Conservation (phyloP, 2,329 filamentous ascomycete species). For the Nannizziopsis barbatae region DNA sequence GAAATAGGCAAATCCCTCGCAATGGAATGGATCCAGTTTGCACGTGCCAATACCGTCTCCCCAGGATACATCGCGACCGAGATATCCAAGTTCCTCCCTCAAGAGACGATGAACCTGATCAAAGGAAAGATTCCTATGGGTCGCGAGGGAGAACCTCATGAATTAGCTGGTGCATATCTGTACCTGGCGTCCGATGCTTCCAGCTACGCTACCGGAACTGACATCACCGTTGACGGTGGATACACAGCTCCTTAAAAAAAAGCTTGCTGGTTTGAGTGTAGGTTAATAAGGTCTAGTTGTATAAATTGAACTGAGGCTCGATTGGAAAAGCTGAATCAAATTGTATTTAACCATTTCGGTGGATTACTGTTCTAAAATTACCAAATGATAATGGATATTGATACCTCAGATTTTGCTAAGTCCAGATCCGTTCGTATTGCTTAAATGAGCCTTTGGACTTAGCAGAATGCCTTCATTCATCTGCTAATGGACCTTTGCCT, state of each 20-base stretch:
- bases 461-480: too few relatives aligned
- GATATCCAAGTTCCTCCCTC: slow-evolving; percentile 53
- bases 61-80: slow-evolving; percentile 69
- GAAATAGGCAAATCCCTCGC: slow-evolving; percentile 55
- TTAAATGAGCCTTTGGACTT: too few relatives aligned
- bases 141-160: slow-evolving; percentile 58
- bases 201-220: slow-evolving; percentile 67
- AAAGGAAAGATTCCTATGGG: slow-evolving; percentile 71
- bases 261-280: not conserved
- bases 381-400: too few relatives aligned
- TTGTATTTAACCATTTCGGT: too few relatives aligned
- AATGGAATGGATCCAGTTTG: slow-evolving; percentile 67
- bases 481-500: not conserved
- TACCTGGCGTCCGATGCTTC: slow-evolving; percentile 72
- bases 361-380: too few relatives aligned
- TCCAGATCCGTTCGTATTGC: too few relatives aligned
- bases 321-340: too few relatives aligned
- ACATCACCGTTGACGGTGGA: slow-evolving; percentile 66
- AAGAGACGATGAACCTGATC: slow-evolving; percentile 61
- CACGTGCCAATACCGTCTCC: slow-evolving; percentile 59
- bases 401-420: too few relatives aligned
- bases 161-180: slow-evolving; percentile 73
- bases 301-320: not conserved
- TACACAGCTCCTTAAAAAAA: slow-evolving; percentile 34
- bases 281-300: not conserved